Evolutionary conservation across 108 stramenopile species (phyloP).

Genomic region (Cyclostephanos invisitatus): DNA sequence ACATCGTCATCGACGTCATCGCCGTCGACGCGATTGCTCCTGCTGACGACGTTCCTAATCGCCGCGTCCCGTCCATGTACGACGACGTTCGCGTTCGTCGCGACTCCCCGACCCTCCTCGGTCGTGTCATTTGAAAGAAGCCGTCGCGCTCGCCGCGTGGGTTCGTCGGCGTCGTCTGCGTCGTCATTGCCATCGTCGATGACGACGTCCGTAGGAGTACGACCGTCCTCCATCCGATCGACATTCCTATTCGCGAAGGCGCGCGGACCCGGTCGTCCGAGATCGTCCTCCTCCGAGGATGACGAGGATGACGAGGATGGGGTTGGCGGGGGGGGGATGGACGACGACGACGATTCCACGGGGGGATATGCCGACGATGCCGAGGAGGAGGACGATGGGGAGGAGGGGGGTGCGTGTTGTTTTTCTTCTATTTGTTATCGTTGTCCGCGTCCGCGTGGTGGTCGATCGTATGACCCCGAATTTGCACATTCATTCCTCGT

Average conservation of each 20-base stretch:
- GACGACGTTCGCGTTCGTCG: background rate
- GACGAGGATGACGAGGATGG: conserved; percentile 33
- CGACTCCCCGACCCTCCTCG: background rate
- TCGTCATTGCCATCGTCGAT: background rate
- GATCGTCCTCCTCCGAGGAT: conserved; percentile 13
- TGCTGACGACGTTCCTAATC: background rate
- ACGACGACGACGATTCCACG: conserved; percentile 15
- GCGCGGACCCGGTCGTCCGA: conserved; percentile 8
- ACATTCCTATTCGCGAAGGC: conserved; percentile 19
- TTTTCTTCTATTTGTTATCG: background rate
- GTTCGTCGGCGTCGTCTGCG: background rate
- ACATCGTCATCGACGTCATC: background rate
- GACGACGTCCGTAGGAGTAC: background rate
- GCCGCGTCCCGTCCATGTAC: conserved; percentile 8
- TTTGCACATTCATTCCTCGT: background rate
- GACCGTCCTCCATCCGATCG: background rate
- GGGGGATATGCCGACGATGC: background rate
- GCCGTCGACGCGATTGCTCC: background rate
- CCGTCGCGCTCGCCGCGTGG: background rate
- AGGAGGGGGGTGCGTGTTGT: conserved; percentile 7
- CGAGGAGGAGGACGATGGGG: background rate
- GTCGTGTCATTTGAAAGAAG: too few species aligned
- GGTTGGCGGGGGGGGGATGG: conserved; percentile 1
- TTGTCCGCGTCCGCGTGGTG: too few species aligned
- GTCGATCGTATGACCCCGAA: background rate